A percentile compares a stretch with the other conserved stretches of the same genome.
These are phyloP conservation scores for Scheffersomyces coipomensis DNA, from an alignment of 805 yeast genomes.

Conservation along the genomic window DNA sequence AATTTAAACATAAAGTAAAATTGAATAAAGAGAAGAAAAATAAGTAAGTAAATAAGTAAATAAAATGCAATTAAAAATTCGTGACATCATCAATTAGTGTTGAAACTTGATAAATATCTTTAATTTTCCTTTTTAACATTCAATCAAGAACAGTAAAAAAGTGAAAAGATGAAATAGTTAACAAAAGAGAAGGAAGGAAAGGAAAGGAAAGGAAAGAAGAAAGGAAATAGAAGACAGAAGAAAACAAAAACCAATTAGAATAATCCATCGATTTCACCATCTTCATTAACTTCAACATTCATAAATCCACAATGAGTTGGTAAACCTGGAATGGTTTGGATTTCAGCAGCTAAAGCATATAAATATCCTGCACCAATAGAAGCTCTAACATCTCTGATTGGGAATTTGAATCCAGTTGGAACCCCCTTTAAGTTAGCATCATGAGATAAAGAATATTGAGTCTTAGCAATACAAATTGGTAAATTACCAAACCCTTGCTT, in stretches of 20 bases:
- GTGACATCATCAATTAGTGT: conserved; percentile 19
- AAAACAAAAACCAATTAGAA: conserved; percentile 34
- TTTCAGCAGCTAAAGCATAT: conserved; percentile 83
- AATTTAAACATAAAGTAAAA: conserved; percentile 1
- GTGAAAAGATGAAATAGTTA: no score
- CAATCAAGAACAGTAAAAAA: conserved; percentile 5
- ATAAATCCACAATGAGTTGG: conserved; percentile 85
- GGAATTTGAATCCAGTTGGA: conserved; percentile 76
- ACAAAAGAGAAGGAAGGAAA: no score
- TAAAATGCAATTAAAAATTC: conserved; percentile 1
- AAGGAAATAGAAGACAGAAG: no score
- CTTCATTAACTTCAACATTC: conserved; percentile 79
- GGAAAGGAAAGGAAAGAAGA: no score
- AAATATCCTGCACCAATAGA: conserved; percentile 83
- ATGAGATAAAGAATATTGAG: conserved; percentile 81
- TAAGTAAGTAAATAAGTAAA: not conserved
- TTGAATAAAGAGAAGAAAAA: not conserved
- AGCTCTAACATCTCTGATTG: conserved; percentile 76
- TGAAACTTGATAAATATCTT: conserved; percentile 10
- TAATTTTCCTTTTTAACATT: no score
- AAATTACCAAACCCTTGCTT: conserved; percentile 73
- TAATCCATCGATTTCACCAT: conserved; percentile 81
- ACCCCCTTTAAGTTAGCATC: conserved; percentile 83
- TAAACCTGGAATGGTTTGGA: conserved; percentile 83
- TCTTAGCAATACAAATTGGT: conserved; percentile 84